A percentile compares a stretch with the other conserved stretches of the same genome.
Conservation (phyloP, 2,329 filamentous ascomycete genomes). For the Pseudogymnoascus sp. region DNA sequence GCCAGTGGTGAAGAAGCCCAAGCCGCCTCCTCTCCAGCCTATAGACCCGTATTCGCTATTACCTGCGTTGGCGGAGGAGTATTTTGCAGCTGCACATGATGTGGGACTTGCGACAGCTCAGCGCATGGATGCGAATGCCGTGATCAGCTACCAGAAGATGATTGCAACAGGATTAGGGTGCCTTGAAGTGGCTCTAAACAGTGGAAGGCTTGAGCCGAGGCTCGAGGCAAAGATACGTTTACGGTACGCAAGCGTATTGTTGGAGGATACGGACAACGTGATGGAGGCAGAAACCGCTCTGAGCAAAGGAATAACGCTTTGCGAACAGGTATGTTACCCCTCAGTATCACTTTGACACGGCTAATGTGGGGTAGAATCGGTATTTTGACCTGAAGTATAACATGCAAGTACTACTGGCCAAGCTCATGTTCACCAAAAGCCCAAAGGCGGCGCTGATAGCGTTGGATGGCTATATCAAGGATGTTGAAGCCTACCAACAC, state of each 20-base stretch:
- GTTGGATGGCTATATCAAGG: slow-evolving; percentile 60
- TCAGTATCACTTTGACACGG: neutral
- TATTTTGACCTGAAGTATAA: slow-evolving; percentile 65
- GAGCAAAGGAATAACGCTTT: slow-evolving; percentile 63
- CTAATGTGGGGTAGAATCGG: slow-evolving; percentile 37
- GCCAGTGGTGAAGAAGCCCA: neutral
- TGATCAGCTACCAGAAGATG: slow-evolving; percentile 64
- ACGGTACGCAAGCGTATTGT: slow-evolving; percentile 63
- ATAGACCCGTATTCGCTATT: slow-evolving; percentile 52
- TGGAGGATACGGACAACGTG: slow-evolving; percentile 68
- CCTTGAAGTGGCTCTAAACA: slow-evolving; percentile 61
- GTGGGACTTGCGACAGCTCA: slow-evolving; percentile 44
- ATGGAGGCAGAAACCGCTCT: slow-evolving; percentile 66
- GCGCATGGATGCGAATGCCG: slow-evolving; percentile 40
- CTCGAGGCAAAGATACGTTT: slow-evolving; percentile 63
- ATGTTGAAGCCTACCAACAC: slow-evolving; percentile 62
- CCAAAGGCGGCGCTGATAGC: slow-evolving; percentile 66
- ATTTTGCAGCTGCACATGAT: slow-evolving; percentile 58
- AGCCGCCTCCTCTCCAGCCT: neutral
- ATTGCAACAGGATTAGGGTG: slow-evolving; percentile 67
- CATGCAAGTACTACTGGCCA: slow-evolving; percentile 66
- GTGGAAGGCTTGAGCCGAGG: slow-evolving; percentile 52
- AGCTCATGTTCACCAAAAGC: slow-evolving; percentile 63
- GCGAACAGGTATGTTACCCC: slow-evolving; percentile 48
- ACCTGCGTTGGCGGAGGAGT: slow-evolving; percentile 68